A percentile compares a stretch with the other conserved stretches of the same genome.
Conservation (phyloP, 179 eudicot genomes). For the Patellifolia procumbens region DNA sequence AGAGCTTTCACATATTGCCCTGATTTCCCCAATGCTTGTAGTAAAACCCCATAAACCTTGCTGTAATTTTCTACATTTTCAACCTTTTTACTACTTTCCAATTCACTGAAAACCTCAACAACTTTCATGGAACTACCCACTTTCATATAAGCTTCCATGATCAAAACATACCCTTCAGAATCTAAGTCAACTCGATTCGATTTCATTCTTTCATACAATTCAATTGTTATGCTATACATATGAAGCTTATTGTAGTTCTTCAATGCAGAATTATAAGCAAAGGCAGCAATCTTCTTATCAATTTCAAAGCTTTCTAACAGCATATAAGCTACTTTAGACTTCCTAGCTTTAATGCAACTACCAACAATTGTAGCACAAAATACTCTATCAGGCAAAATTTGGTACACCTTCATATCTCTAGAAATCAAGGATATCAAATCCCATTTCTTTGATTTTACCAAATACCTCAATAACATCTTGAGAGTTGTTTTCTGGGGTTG, state of each 20-base stretch:
- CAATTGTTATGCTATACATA: conserved; percentile 67
- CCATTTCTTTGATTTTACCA: conserved; percentile 58
- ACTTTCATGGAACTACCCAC: conserved; percentile 46
- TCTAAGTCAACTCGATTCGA: conserved; percentile 42
- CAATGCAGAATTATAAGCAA: conserved; percentile 55
- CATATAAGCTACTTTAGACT: conserved; percentile 50
- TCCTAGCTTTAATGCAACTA: conserved; percentile 59
- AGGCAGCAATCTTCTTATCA: conserved; percentile 38
- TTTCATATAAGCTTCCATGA: conserved; percentile 76
- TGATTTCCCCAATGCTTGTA: conserved; percentile 61
- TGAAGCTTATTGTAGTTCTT: conserved; percentile 81
- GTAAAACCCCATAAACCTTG: conserved; percentile 49
- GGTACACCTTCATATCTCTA: conserved; percentile 44
- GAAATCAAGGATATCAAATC: conserved; percentile 34
- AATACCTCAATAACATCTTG: conserved; percentile 50
- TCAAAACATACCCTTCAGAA: conserved; percentile 44
- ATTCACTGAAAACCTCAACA: conserved; percentile 50
- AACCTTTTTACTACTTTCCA: conserved; percentile 33
- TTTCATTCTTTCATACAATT: conserved; percentile 43
- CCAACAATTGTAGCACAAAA: conserved; percentile 56
- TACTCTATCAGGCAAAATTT: conserved; percentile 45
- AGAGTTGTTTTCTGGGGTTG: conserved; percentile 48
- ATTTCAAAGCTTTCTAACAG: conserved; percentile 42
- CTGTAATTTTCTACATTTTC: conserved; percentile 26
- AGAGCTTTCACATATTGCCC: conserved; percentile 59